A percentile compares a stretch with the other conserved stretches of the same genome.
Evolutionary conservation across 257 asterid genomes (phyloP).

Genomic region (Verbena officinalis): DNA sequence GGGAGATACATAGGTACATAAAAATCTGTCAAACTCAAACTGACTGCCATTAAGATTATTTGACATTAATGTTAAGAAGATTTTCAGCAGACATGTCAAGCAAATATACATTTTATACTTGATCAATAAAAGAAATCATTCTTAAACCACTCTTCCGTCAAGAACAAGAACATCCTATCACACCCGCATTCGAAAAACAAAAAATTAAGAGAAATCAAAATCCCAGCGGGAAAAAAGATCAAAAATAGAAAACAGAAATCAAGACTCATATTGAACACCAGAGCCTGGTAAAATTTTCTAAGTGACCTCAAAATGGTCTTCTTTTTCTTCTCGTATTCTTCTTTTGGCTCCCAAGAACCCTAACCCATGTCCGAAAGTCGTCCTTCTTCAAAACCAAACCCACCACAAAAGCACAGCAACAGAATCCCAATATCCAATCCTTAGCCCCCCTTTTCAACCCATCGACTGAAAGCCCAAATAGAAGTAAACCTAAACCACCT

Average conservation of each 20-base stretch:
- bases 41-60: too few relatives aligned
- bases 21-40: too few relatives aligned
- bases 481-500: slow-evolving; percentile 47
- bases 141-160: slow-evolving; percentile 6
- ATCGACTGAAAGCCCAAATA: slow-evolving; percentile 59
- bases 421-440: slow-evolving; percentile 75
- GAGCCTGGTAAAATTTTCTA: background rate
- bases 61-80: background rate
- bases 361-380: slow-evolving; percentile 36
- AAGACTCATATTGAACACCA: background rate
- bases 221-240: background rate
- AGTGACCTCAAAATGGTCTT: slow-evolving; percentile 37
- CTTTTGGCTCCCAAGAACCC: slow-evolving; percentile 32
- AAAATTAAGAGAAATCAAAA: background rate
- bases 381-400: slow-evolving; percentile 51
- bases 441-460: slow-evolving; percentile 61
- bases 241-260: background rate
- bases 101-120: background rate
- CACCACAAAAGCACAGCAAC: slow-evolving; percentile 63
- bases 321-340: slow-evolving; percentile 43
- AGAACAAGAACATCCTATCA: slow-evolving; percentile 16
- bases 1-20: background rate
- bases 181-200: background rate
- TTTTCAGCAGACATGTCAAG: background rate
- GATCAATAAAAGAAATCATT: slow-evolving; percentile 3